Base-by-base conservation (phyloP, 2,329 filamentous ascomycete species). In the Epichloe hybrida region DNA sequence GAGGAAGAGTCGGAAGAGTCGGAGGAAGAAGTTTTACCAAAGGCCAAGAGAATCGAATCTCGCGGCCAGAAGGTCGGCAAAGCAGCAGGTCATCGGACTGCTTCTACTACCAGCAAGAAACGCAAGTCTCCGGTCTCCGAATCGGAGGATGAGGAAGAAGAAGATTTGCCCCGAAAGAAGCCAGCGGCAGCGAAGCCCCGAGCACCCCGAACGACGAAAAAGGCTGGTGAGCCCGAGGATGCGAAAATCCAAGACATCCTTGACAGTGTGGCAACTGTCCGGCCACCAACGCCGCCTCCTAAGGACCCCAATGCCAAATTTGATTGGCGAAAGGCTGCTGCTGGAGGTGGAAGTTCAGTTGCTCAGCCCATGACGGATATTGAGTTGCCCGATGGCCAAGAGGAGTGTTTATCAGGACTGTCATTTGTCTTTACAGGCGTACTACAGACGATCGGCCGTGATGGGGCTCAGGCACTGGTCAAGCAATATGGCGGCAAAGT, bases 381-480 rank as follows among this genome's bases (percentile, higher is more conserved):
- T 34, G 88, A 95, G 15, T 70, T 96, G 47, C 93, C 93, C 0
- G 77, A 80, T 20, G 93, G 93, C 7, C 82, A 83, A 49, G 87
- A 93, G 11, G 94, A 96, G 59, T 98, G 93, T 63, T 77, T 98
- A 51, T 83, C 83, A 50, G 93, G 94, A 0, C 74, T 97, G 50
- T 86, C 81, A 0, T 98, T 98, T 62, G 93, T 98, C 31, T 98
- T 98, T 61, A 98, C 94, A 0, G 93, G 93, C 23, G 76, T 96
- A 23, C 72, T 97, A 39, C 79, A 86, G 54, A 83, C 79, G 0
- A 78, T 97, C 51, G 83, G 86, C 43, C 82, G 93, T 54, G 89
- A 95, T 5, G 89, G 95, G 59, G 91, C 81, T 1, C 84, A 90
- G 57, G 82, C 79, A 42, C 72, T 98, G 17, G 88, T 97, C 51